These are phyloP conservation scores for Mycena capillaripes DNA, from an alignment of 768 basidiomycete species.

Conservation along the genomic window DNA sequence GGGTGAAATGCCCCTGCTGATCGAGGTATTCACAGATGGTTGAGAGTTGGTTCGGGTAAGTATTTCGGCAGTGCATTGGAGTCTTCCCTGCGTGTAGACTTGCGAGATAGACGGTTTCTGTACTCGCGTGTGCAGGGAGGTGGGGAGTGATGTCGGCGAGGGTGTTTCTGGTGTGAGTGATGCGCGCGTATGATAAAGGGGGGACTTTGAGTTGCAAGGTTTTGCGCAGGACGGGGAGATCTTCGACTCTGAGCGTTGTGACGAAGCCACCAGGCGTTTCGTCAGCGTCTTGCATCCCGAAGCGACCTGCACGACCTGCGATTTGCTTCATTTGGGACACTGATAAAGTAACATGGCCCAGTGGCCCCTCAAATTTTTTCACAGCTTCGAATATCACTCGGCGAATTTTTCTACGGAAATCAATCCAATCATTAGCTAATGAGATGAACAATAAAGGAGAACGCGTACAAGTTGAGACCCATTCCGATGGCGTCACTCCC, in stretches of 20 bases:
- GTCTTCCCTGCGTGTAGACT: slow-evolving; percentile 62
- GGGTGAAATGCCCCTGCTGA: slow-evolving; percentile 50
- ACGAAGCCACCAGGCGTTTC: slow-evolving; percentile 71
- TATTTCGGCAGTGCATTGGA: slow-evolving; percentile 59
- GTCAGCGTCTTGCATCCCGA: slow-evolving; percentile 68
- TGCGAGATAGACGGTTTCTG: slow-evolving; percentile 62
- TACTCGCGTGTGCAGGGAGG: slow-evolving; percentile 59
- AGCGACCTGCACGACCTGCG: slow-evolving; percentile 94
- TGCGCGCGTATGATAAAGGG: slow-evolving; percentile 65
- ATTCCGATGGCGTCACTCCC: slow-evolving; percentile 97
- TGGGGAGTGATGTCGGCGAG: slow-evolving; percentile 44
- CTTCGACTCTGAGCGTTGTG: slow-evolving; percentile 76
- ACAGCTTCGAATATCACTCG: slow-evolving; percentile 85
- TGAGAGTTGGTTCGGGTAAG: neutral
- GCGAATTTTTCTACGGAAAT: slow-evolving; percentile 82
- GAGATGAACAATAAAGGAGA: slow-evolving; percentile 12
- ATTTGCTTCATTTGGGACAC: slow-evolving; percentile 93
- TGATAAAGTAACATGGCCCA: slow-evolving; percentile 60
- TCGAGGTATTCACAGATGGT: slow-evolving; percentile 61
- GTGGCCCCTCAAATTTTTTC: slow-evolving; percentile 72
- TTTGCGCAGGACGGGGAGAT: slow-evolving; percentile 71
- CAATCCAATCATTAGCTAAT: neutral
- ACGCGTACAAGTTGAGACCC: slow-evolving; percentile 93
- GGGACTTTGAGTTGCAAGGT: slow-evolving; percentile 68
- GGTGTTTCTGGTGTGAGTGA: slow-evolving; percentile 46